A percentile compares a stretch with the other conserved stretches of the same genome.
phyloP scores from a whole-genome alignment of 192 early-diverging fungal species.

The Umbelopsis sp. region DNA sequence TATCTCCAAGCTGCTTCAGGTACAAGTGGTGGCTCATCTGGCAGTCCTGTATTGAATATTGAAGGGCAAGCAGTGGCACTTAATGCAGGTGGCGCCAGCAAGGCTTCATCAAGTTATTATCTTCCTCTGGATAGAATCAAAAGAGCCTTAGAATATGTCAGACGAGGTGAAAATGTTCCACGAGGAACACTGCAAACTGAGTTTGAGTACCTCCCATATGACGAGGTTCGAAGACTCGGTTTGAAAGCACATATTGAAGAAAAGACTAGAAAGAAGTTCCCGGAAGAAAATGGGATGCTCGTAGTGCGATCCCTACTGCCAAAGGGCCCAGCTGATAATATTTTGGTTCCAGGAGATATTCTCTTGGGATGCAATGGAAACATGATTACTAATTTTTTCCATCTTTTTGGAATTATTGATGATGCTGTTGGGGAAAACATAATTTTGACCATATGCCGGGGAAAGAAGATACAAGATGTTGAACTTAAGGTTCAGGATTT shows the following conservation, averaged over 20 bases:
- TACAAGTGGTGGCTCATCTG: conserved; percentile 77
- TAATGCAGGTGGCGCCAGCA: conserved; percentile 72
- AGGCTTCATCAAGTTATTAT: conserved; percentile 74
- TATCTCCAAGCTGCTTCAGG: conserved; percentile 77
- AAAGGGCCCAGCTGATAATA: conserved; percentile 64
- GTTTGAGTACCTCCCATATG: conserved; percentile 72
- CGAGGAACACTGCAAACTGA: conserved; percentile 77
- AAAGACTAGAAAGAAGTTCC: conserved; percentile 60
- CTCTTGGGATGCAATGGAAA: conserved; percentile 67
- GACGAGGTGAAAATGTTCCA: conserved; percentile 57
- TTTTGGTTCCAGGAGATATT: conserved; percentile 73
- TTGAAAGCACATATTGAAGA: conserved; percentile 68
- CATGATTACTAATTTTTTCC: conserved; percentile 72
- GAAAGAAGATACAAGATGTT: conserved; percentile 50
- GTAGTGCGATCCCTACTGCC: conserved; percentile 64
- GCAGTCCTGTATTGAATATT: conserved; percentile 78
- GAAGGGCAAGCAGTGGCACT: conserved; percentile 76
- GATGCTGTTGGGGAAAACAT: conserved; percentile 55
- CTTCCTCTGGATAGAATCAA: conserved; percentile 76
- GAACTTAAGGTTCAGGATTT: conserved; percentile 68
- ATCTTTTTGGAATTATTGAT: conserved; percentile 67
- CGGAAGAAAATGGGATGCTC: conserved; percentile 73
- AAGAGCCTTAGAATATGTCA: conserved; percentile 63
- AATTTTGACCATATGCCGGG: conserved; percentile 59
- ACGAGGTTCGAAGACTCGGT: conserved; percentile 72